These are phyloP conservation scores for Chaetomidium leptoderma DNA, from an alignment of 495 filamentous ascomycete genomes.

Conservation along the genomic window DNA sequence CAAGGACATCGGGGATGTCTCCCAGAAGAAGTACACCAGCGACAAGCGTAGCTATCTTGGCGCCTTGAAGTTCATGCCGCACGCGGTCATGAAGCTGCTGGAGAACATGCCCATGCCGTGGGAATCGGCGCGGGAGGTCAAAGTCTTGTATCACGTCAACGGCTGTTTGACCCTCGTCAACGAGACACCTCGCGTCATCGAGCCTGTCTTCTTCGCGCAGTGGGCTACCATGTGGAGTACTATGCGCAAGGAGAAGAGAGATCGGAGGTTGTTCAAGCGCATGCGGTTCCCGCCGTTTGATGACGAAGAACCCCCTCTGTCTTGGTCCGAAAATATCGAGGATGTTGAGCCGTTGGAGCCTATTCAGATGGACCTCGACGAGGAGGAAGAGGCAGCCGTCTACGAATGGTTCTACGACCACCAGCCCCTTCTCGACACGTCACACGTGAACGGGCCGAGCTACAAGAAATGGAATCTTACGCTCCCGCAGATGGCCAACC, in stretches of 20 bases:
- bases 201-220: constrained; percentile 97
- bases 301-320: constrained; percentile 95
- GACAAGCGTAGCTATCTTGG: constrained; percentile 98
- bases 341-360: constrained; percentile 97
- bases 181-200: constrained; percentile 93
- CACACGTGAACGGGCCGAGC: constrained; percentile 93
- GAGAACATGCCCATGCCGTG: constrained; percentile 99
- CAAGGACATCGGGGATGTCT: constrained; percentile 97
- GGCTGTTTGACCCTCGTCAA: constrained; percentile 97
- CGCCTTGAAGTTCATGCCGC: constrained; percentile 98
- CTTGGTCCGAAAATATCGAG: constrained; percentile 98
- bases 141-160: constrained; percentile 97
- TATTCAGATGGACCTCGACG: constrained; percentile 98
- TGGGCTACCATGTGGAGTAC: constrained; percentile 99
- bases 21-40: constrained; percentile 97
- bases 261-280: constrained; percentile 92
- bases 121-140: constrained; percentile 93
- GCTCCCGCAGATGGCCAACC: constrained; percentile 91
- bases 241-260: constrained; percentile 97
- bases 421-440: constrained; percentile 81
- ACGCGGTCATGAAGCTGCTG: constrained; percentile 95
- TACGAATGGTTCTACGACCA: constrained; percentile 98
- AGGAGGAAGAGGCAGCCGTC: constrained; percentile 86
- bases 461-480: constrained; percentile 96
- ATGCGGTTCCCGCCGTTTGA: constrained; percentile 99